Evolutionary conservation across 139 green algal genomes (phyloP).

Genomic region (Raphidocelis subcapitata): DNA sequence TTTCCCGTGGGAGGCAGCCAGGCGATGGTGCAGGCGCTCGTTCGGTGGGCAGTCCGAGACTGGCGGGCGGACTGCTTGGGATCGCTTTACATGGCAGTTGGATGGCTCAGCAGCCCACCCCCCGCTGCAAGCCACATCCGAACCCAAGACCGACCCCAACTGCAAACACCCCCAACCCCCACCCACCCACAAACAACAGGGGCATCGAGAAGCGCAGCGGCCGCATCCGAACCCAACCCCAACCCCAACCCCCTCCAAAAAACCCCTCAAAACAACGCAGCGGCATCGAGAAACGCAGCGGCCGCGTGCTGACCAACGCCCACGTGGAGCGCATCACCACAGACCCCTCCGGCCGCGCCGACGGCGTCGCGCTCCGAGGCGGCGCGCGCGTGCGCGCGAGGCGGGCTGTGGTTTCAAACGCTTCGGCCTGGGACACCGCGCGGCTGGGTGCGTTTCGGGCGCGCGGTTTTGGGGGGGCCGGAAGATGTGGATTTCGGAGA

Average conservation of each 20-base stretch:
- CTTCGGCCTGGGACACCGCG: slow-evolving; percentile 91
- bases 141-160: too few relatives aligned
- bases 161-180: too few relatives aligned
- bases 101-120: too few relatives aligned
- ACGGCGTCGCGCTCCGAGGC: slow-evolving; percentile 52
- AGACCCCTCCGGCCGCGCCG: slow-evolving; percentile 47
- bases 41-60: slow-evolving; percentile 51
- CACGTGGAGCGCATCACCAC: slow-evolving; percentile 87
- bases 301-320: slow-evolving; percentile 66
- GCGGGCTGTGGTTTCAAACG: slow-evolving; percentile 72
- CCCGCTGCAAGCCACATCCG: too few relatives aligned
- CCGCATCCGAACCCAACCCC: too few relatives aligned
- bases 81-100: too few relatives aligned
- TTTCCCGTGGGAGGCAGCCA: slow-evolving; percentile 89
- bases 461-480: too few relatives aligned
- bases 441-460: too few relatives aligned
- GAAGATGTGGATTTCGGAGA: too few relatives aligned
- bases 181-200: too few relatives aligned
- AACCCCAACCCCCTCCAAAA: neutral
- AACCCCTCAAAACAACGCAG: slow-evolving; percentile 12
- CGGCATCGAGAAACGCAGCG: slow-evolving; percentile 88
- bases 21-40: slow-evolving; percentile 87
- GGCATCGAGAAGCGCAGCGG: too few relatives aligned
- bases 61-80: too few relatives aligned
- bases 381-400: slow-evolving; percentile 46